A percentile compares a stretch with the other conserved stretches of the same genome.
Evolutionary conservation across 2,329 filamentous ascomycete genomes (phyloP).

Genomic region (Aspergillus sp.): DNA sequence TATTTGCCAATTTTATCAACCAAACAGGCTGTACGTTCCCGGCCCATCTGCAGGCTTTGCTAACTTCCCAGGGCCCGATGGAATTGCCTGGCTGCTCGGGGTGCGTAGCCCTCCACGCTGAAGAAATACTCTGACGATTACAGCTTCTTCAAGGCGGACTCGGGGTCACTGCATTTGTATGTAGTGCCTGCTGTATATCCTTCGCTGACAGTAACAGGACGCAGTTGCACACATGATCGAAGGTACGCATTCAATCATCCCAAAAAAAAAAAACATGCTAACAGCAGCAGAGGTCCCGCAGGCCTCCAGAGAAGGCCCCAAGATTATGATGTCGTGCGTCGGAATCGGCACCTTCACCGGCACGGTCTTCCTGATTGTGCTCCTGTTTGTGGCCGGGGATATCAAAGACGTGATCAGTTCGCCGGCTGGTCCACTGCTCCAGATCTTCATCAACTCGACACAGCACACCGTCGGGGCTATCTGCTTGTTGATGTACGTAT

Average conservation of each 20-base stretch:
- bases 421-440: conserved; percentile 48
- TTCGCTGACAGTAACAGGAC: conserved; percentile 14
- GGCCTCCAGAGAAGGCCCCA: conserved; percentile 48
- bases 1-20: conserved; percentile 60
- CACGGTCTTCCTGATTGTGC: conserved; percentile 51
- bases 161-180: conserved; percentile 43
- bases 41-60: not conserved
- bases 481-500: conserved; percentile 50
- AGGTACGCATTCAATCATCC: conserved; percentile 5
- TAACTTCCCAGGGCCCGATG: conserved; percentile 45
- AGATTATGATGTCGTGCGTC: conserved; percentile 58
- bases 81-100: conserved; percentile 40
- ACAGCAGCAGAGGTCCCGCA: conserved; percentile 30
- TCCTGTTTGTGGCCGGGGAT: conserved; percentile 56
- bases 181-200: conserved; percentile 3
- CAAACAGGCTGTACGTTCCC: conserved; percentile 45
- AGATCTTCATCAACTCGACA: conserved; percentile 56
- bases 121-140: conserved; percentile 5
- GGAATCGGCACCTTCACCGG: conserved; percentile 55
- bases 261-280: not conserved
- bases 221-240: conserved; percentile 44
- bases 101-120: conserved; percentile 10
- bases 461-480: conserved; percentile 51
- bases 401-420: conserved; percentile 48
- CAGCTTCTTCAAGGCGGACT: conserved; percentile 40